Base-by-base conservation (phyloP, 495 filamentous ascomycete genomes). In the Penicillium psychrofluorescens region DNA sequence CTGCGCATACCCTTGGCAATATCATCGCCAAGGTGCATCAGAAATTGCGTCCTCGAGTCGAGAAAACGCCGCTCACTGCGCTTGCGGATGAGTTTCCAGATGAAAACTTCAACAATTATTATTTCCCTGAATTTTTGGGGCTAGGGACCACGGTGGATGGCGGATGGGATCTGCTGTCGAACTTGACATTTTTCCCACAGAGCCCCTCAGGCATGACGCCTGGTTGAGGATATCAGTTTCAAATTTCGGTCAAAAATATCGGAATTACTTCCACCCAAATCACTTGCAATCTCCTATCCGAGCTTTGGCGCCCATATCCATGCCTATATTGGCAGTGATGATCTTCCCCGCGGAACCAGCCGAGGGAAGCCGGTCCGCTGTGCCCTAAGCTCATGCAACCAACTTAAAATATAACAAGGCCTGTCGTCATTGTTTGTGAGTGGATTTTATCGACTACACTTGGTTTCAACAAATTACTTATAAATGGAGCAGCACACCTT, bases 401-500 rank as follows among this genome's bases (percentile, higher is more conserved):
- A 22, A 22, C 22, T 22, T 22, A 4, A 22, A 6, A 22, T 22
- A 22, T 22, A 22, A 22, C 4, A 4, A 22, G 6, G 22, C 22
- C 22, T 22, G 22, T 22, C 22, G 22, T 22, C 22, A 22, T 22
- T 22, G 22, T 22, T 22, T 22, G 22, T 22, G 22, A 22, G 22
- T 4, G 22, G 22, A 22, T 22, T 4, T 3, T 22, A 4, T 22
- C 22, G 22, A 22, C 4, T 22, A 22, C 4, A 22, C 4, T 6
- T 22, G 3, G 22, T 22, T 6, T 22, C 22, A 22, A 22, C 22
- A 6, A 3, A 22, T 22, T 22, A 22, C 22, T 22, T 6, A 22
- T 22, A 22, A 44, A 68, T 72, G 63, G 66, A 72, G 38, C 70
- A 74, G 54, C 58, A 66, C 44, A 69, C 66, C 10, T 50, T 74